Evolutionary conservation across 2,329 filamentous ascomycete species (phyloP).

Genomic region (Lasiodiplodia hormozganensis): DNA sequence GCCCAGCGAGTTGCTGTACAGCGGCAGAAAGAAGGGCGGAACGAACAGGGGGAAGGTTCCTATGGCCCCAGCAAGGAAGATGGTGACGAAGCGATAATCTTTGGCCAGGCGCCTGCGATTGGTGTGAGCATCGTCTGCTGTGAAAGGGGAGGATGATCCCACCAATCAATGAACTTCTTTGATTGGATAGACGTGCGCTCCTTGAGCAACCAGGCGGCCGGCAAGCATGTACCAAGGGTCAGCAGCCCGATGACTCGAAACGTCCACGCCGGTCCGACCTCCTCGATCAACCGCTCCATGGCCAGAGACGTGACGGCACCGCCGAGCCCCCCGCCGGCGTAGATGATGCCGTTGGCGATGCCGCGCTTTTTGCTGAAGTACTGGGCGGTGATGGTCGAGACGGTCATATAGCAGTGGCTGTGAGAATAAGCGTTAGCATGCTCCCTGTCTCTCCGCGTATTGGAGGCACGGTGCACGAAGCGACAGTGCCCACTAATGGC

Average conservation of each 20-base stretch:
- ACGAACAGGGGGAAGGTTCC: slow-evolving; percentile 68
- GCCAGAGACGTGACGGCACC: slow-evolving; percentile 61
- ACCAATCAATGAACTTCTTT: slow-evolving; percentile 59
- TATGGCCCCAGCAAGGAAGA: slow-evolving; percentile 63
- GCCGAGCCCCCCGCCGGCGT: slow-evolving; percentile 62
- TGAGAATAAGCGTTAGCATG: slow-evolving; percentile 14
- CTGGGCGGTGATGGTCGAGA: slow-evolving; percentile 50
- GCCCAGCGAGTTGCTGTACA: slow-evolving; percentile 63
- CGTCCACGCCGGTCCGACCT: slow-evolving; percentile 58
- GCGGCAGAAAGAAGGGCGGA: slow-evolving; percentile 66
- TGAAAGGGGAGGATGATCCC: slow-evolving; percentile 30
- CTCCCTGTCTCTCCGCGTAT: slow-evolving; percentile 17
- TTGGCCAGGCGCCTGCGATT: slow-evolving; percentile 57
- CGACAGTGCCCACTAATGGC: slow-evolving; percentile 20
- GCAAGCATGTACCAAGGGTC: slow-evolving; percentile 61
- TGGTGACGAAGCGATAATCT: slow-evolving; percentile 57
- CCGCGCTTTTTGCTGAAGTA: slow-evolving; percentile 63
- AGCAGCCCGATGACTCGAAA: slow-evolving; percentile 62
- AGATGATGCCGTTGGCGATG: slow-evolving; percentile 63
- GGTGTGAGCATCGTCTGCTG: slow-evolving; percentile 9
- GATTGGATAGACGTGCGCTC: slow-evolving; percentile 49
- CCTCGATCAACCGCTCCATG: slow-evolving; percentile 56
- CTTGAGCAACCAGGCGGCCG: slow-evolving; percentile 61
- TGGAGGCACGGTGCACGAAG: slow-evolving; percentile 14
- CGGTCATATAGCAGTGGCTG: slow-evolving; percentile 25